Percentiles rank a stretch among this genome's conserved stretches.
phyloP scores from a whole-genome alignment of 1,284 basidiomycete species.

The Puccinia triticina region DNA sequence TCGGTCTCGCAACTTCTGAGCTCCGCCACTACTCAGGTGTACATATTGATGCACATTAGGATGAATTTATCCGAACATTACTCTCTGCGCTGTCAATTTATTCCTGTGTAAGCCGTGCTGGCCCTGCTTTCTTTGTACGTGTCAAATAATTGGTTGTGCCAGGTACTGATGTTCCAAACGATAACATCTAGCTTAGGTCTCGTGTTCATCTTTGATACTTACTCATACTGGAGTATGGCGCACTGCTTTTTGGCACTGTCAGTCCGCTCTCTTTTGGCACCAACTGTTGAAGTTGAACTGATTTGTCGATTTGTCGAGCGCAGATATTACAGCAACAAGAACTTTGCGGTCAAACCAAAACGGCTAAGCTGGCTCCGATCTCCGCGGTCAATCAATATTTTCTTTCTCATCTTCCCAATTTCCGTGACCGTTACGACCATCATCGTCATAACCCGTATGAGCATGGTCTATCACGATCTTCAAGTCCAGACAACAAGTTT shows the following conservation, averaged over 20 bases:
- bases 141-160: not conserved
- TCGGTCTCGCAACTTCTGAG: not conserved
- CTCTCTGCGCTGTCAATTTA: not conserved
- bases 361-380: not conserved
- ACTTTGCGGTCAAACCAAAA: not conserved
- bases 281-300: not conserved
- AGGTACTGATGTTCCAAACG: not conserved
- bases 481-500: not conserved
- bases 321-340: conserved; percentile 11
- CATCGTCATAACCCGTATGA: not conserved
- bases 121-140: not conserved
- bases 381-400: conserved; percentile 1
- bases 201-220: conserved; percentile 2
- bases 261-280: not conserved
- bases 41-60: conserved; percentile 14
- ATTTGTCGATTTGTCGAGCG: not conserved
- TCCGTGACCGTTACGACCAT: not conserved
- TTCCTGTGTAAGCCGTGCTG: not conserved
- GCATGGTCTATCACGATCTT: not conserved
- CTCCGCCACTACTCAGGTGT: conserved; percentile 11
- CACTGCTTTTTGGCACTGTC: conserved; percentile 17
- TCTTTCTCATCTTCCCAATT: not conserved
- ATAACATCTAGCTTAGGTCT: not conserved
- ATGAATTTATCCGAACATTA: conserved; percentile 11
- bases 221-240: conserved; percentile 9